These are phyloP conservation scores for Ophiocordyceps robertsii DNA, from an alignment of 2,329 filamentous ascomycete genomes.

Conservation along the genomic window DNA sequence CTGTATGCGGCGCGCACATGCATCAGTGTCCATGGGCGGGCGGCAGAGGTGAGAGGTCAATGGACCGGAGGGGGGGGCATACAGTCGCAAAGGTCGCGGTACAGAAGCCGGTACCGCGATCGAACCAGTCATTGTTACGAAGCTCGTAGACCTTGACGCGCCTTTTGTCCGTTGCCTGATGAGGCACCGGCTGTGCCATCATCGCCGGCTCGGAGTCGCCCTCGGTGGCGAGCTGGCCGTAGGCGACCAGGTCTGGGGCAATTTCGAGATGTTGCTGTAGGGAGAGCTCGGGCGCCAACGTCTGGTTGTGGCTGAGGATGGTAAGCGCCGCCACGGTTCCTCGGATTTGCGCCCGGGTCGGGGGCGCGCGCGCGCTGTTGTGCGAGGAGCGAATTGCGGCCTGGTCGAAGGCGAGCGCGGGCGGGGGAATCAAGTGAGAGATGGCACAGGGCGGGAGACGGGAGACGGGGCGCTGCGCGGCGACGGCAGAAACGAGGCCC, in stretches of 20 bases:
- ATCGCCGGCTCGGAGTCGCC: constrained; percentile 48
- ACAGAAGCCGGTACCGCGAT: constrained; percentile 93
- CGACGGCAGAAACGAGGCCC: constrained; percentile 1
- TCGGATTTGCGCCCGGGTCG: constrained; percentile 13
- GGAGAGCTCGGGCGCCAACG: constrained; percentile 32
- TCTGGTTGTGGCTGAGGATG: constrained; percentile 36
- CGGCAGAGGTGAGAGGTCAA: neutral
- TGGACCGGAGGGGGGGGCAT: constrained; percentile 22
- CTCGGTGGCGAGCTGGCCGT: constrained; percentile 34
- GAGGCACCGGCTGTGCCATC: constrained; percentile 61
- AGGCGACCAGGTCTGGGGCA: constrained; percentile 36
- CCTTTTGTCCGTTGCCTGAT: constrained; percentile 52
- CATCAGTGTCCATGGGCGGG: neutral
- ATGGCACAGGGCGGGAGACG: neutral
- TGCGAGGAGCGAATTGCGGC: neutral
- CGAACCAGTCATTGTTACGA: constrained; percentile 98
- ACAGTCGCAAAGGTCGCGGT: constrained; percentile 63
- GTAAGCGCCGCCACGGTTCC: constrained; percentile 44
- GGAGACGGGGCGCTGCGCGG: neutral
- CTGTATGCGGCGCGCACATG: constrained; percentile 16
- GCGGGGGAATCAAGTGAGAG: neutral
- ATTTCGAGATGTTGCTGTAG: constrained; percentile 47
- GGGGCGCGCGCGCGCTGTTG: constrained; percentile 5
- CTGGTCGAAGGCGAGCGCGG: neutral
- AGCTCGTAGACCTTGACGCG: constrained; percentile 99